phyloP scores from a whole-genome alignment of 345 rosid genomes.

The Brassica cretica region DNA sequence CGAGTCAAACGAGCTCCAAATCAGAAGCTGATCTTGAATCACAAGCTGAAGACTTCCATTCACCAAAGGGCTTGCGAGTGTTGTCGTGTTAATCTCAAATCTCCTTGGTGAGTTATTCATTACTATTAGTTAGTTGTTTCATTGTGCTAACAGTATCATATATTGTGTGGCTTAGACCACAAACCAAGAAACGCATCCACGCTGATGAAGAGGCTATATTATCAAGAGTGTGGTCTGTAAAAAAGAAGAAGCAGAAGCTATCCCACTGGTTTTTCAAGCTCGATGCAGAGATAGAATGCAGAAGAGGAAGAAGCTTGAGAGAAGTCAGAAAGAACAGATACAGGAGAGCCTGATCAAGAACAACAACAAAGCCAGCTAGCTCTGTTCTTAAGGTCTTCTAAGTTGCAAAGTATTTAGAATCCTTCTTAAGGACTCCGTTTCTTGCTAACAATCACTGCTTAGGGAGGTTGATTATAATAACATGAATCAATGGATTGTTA shows the following conservation, averaged over 20 bases:
- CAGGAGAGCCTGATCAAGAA: conserved; percentile 27
- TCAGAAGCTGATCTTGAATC: conserved; percentile 44
- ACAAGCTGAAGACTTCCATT: conserved; percentile 39
- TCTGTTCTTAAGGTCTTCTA: conserved; percentile 13
- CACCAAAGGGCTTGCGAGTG: conserved; percentile 34
- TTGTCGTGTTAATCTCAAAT: not conserved
- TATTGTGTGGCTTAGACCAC: conserved; percentile 39
- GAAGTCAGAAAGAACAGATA: conserved; percentile 51
- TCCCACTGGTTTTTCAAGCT: too few species aligned
- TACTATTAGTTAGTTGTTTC: not conserved
- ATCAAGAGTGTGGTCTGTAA: conserved; percentile 59
- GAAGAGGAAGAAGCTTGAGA: conserved; percentile 88
- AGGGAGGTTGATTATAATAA: too few species aligned
- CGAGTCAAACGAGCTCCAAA: conserved; percentile 42
- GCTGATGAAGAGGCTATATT: conserved; percentile 59
- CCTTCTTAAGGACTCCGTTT: too few species aligned
- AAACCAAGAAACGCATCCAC: conserved; percentile 49
- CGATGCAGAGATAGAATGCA: conserved; percentile 92
- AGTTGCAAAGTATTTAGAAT: too few species aligned
- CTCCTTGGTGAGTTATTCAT: not conserved
- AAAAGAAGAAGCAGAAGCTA: conserved; percentile 65
- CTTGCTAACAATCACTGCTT: too few species aligned
- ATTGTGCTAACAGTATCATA: conserved; percentile 19
- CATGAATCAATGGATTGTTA: too few species aligned
- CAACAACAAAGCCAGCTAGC: conserved; percentile 11